phyloP scores from a whole-genome alignment of 208 protist species.

The Crithidia acanthocephali region DNA sequence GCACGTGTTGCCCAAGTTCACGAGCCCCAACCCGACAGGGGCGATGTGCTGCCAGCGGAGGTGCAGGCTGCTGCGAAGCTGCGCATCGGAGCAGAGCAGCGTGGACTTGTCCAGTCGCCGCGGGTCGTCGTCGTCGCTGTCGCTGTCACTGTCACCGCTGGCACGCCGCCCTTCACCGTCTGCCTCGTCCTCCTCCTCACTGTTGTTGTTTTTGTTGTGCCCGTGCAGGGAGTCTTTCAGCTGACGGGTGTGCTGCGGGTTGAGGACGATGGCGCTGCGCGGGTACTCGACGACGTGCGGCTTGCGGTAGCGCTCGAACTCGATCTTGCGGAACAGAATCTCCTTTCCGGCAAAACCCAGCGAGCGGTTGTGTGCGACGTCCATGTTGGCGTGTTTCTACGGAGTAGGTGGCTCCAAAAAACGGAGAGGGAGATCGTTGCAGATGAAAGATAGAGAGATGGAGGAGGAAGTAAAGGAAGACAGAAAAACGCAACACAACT shows the following conservation, averaged over 20 bases:
- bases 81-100: conserved; percentile 62
- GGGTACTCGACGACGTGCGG: conserved; percentile 85
- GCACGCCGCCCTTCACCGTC: conserved; percentile 10
- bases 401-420: too few species aligned
- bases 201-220: neutral
- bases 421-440: too few species aligned
- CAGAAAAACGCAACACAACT: too few species aligned
- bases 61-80: conserved; percentile 59
- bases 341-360: conserved; percentile 63
- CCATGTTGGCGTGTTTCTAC: conserved; percentile 32
- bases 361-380: conserved; percentile 49
- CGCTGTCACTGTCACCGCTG: conserved; percentile 20
- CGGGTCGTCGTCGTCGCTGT: conserved; percentile 72
- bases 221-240: conserved; percentile 19
- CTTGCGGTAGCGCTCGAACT: conserved; percentile 88
- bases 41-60: conserved; percentile 67
- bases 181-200: conserved; percentile 16
- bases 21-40: conserved; percentile 67
- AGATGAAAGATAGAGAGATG: neutral
- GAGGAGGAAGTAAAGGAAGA: too few species aligned
- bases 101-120: conserved; percentile 40
- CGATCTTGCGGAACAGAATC: conserved; percentile 73
- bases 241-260: conserved; percentile 79
- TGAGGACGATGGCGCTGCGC: conserved; percentile 86
- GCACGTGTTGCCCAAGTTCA: conserved; percentile 92